phyloP scores from a whole-genome alignment of 176 grass and related monocot species.

The Juncus inflexus region DNA sequence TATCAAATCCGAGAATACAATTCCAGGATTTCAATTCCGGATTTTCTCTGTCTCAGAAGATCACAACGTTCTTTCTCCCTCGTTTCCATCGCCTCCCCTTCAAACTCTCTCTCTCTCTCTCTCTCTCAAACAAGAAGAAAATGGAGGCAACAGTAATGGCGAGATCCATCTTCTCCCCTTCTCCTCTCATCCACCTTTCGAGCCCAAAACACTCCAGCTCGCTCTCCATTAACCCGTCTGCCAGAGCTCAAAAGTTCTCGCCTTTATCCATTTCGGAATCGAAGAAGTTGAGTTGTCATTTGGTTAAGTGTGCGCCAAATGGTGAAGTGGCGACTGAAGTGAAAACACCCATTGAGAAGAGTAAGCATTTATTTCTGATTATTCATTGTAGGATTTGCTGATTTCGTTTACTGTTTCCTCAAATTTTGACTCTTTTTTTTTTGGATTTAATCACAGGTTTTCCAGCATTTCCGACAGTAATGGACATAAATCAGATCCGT shows the following conservation, averaged over 20 bases:
- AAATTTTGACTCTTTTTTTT: constrained; percentile 10
- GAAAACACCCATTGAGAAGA: constrained; percentile 44
- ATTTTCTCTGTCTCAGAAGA: no score
- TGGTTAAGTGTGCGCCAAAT: constrained; percentile 20
- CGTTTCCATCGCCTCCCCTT: constrained; percentile 16
- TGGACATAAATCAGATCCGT: constrained; percentile 52
- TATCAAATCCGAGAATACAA: no score
- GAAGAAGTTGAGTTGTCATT: not conserved
- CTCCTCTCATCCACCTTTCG: not conserved
- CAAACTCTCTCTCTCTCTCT: not conserved
- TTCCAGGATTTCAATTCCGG: no score
- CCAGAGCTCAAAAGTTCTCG: not conserved
- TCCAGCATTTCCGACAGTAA: constrained; percentile 42
- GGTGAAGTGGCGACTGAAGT: constrained; percentile 13
- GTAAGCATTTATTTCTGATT: constrained; percentile 21
- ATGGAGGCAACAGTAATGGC: constrained; percentile 41
- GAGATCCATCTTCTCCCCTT: constrained; percentile 28
- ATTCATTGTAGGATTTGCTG: not conserved
- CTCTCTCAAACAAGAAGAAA: not conserved
- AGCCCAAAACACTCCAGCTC: not conserved
- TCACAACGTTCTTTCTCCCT: constrained; percentile 1
- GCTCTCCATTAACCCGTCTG: not conserved
- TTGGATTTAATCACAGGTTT: constrained; percentile 24
- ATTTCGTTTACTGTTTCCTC: constrained; percentile 1
- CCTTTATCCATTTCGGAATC: constrained; percentile 21